Percentiles rank a stretch among this genome's conserved stretches.
Conservation (phyloP, 129 eudicot genomes). For the Lonicera japonica region DNA sequence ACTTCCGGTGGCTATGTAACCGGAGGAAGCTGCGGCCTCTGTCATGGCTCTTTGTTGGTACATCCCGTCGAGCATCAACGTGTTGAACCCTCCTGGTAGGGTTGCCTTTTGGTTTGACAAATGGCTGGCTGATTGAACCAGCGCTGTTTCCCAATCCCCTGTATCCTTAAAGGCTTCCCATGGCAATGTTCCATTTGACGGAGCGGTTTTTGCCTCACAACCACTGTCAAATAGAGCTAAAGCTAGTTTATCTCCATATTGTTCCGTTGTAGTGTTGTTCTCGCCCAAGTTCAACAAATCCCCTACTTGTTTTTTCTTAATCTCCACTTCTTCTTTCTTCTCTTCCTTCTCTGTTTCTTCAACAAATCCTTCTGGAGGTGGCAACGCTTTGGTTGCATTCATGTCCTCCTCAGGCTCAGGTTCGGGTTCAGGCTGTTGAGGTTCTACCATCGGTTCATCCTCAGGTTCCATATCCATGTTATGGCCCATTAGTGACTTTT, state of each 20-base stretch:
- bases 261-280: slow-evolving; percentile 39
- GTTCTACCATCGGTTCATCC: slow-evolving; percentile 17
- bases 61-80: slow-evolving; percentile 56
- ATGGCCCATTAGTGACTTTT: slow-evolving; percentile 31
- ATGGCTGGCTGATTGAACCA: slow-evolving; percentile 55
- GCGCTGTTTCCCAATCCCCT: slow-evolving; percentile 57
- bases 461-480: slow-evolving; percentile 16
- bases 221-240: slow-evolving; percentile 46
- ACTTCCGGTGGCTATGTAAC: slow-evolving; percentile 49
- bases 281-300: slow-evolving; percentile 49
- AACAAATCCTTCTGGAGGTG: slow-evolving; percentile 34
- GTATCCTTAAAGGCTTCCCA: slow-evolving; percentile 71
- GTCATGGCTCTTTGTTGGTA: slow-evolving; percentile 43
- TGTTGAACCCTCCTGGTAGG: slow-evolving; percentile 47
- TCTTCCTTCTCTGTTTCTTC: slow-evolving; percentile 13
- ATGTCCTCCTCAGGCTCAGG: slow-evolving; percentile 31
- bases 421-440: slow-evolving; percentile 14
- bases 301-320: slow-evolving; percentile 27
- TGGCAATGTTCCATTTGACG: slow-evolving; percentile 8
- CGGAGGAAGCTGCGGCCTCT: slow-evolving; percentile 35
- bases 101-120: slow-evolving; percentile 51
- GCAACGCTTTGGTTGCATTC: slow-evolving; percentile 41
- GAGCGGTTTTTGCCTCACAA: slow-evolving; percentile 9
- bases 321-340: slow-evolving; percentile 9
- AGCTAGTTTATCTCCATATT: slow-evolving; percentile 40